Evolutionary conservation across 345 rosid genomes (phyloP), one percentile per base, ranked within the genome.

Genomic region (Fremontodendron californicum): DNA sequence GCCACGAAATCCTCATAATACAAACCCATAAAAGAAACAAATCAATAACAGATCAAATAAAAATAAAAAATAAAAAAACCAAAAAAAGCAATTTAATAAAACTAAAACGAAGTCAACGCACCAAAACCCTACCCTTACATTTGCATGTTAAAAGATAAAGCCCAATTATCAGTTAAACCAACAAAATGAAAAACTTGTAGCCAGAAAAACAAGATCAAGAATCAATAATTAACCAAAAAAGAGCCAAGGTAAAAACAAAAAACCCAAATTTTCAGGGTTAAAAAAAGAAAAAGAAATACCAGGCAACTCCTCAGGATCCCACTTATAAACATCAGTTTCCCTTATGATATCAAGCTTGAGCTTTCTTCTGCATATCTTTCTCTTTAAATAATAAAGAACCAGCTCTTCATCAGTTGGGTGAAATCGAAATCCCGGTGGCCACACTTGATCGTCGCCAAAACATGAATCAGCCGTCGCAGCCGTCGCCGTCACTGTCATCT

Each of bases 321-420:
- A 94, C 81, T 93, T 94, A 83, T 94, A 94, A 67, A 93, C 96
- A 83, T 94, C 98, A 5, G 85, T 82, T 63, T 89, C 98, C 27
- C 88, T 79, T 62, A 94, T 90, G 55, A 92, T 87, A 79, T 85
- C 80, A 13, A 88, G 85, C 82, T 82, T 85, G 45, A 90, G 79
- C 84, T 78, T 87, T 33, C 71, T 81, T 76, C 82, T 79, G 43
- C 95, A 89, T 79, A 91, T 88, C 89, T 90, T 94, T 86, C 86
- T 87, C 88, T 94, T 94, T 66, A 94, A 84, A 73, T 90, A 89
- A 63, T 89, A 94, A 13, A 89, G 78, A 4, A 94, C 82, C 66
- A 94, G 87, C 82, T 94, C 98, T 79, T 94, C 98, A 58, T 94
- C 98, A 2, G 98, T 94, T 9, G 98, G 98, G 58, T 94, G 94